Conservation (phyloP, 345 rosid species). For the Hibiscus syriacus region DNA sequence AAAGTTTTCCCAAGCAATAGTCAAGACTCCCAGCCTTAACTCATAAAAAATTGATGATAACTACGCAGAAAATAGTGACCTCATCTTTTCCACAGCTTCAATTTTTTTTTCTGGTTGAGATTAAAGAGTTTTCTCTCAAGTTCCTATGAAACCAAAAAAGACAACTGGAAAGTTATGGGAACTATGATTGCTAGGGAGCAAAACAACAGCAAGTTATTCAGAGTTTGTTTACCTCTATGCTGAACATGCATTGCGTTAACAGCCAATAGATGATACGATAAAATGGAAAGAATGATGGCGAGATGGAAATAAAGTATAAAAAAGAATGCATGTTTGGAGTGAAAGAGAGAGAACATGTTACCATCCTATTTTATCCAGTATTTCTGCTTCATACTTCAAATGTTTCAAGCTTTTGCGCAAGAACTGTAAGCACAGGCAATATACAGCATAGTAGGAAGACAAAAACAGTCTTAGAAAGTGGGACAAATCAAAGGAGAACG, state of each 20-base stretch:
- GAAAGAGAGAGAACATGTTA: neutral
- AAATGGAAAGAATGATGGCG: neutral
- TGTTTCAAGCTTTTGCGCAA: too few species aligned
- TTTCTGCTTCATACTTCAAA: conserved; percentile 17
- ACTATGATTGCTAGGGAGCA: too few species aligned
- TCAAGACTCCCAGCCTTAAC: too few species aligned
- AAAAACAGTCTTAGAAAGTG: neutral
- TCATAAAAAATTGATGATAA: too few species aligned
- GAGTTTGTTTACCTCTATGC: too few species aligned
- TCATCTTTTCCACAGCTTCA: conserved; percentile 12
- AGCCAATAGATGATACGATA: neutral
- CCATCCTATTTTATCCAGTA: conserved; percentile 21
- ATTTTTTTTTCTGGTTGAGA: conserved; percentile 10
- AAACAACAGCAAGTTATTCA: too few species aligned
- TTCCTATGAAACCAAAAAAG: conserved; percentile 1
- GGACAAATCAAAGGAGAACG: neutral
- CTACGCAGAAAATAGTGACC: conserved; percentile 11
- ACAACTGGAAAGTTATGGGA: neutral
- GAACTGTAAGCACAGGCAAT: neutral
- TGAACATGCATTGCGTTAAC: too few species aligned
- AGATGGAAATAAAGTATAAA: neutral
- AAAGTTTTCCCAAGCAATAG: too few species aligned
- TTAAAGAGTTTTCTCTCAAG: conserved; percentile 17
- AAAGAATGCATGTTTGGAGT: neutral
- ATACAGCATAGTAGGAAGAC: neutral